Evolutionary conservation across 2,329 filamentous ascomycete genomes (phyloP).

Genomic region (Colletotrichum sp.): DNA sequence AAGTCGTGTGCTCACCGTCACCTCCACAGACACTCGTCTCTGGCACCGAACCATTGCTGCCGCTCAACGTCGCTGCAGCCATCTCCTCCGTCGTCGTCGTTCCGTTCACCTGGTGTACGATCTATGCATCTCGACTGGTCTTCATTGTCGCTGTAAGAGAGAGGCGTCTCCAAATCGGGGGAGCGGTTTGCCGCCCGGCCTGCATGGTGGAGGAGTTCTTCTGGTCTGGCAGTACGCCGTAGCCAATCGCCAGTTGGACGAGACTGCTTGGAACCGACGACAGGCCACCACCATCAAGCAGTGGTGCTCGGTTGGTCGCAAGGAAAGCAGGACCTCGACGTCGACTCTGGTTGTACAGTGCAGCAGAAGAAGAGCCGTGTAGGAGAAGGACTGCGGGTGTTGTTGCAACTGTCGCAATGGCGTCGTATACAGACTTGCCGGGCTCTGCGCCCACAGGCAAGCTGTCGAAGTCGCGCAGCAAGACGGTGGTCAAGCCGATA

Average conservation of each 20-base stretch:
- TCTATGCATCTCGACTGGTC: constrained; percentile 10
- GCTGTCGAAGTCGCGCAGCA: constrained; percentile 51
- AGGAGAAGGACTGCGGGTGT: not conserved
- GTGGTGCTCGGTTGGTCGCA: not conserved
- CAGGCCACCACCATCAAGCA: not conserved
- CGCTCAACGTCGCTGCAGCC: not conserved
- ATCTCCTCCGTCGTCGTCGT: not conserved
- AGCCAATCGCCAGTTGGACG: constrained; percentile 5
- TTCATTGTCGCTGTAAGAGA: constrained; percentile 9
- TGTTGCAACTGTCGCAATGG: constrained; percentile 29
- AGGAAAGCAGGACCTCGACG: not conserved
- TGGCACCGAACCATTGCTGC: constrained; percentile 7
- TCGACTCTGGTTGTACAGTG: not conserved
- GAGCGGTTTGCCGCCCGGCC: constrained; percentile 12
- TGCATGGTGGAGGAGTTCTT: constrained; percentile 15
- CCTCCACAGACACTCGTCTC: constrained; percentile 3
- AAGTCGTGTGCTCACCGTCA: constrained; percentile 15
- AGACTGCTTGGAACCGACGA: not conserved
- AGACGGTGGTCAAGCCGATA: constrained; percentile 63
- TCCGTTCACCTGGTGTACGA: not conserved
- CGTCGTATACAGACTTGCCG: constrained; percentile 37
- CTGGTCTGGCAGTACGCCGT: constrained; percentile 17
- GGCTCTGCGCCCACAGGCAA: constrained; percentile 38
- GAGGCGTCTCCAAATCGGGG: constrained; percentile 17
- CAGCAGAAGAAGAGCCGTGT: not conserved